Evolutionary conservation across 768 basidiomycete genomes (phyloP), one percentile per base, ranked within the genome.

Genomic region (Cyclocybe cylindracea): DNA sequence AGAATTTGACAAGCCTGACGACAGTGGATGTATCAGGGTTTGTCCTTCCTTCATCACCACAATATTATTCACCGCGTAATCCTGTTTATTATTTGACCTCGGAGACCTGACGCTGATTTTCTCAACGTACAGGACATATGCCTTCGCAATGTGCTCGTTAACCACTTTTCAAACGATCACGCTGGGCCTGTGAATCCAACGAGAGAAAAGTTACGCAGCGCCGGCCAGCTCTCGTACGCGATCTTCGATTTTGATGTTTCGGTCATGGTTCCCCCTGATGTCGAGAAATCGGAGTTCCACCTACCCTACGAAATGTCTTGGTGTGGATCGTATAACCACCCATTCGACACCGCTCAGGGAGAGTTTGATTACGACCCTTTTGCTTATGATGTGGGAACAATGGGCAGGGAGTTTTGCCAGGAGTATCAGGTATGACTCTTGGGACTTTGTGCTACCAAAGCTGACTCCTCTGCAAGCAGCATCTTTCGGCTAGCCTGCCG

Each of bases 311-410:
- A 41, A n/a, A 24, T 24, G n/a, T 45, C 48, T n/a, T 48, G 38
- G 14, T 47, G 47, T 18, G 56, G 56, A 2, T 37, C 43, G 7
- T 50, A 47, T 34, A 50, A 50, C 36, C 39, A n/a, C 19, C 39
- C 45, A 10, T 33, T 32, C 2, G 57, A 58, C 35, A 53, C 60
- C 4, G 29, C 34, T 5, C 62, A 66, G 46, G 66, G 65, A 5
- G 63, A 66, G 39, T 46, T 56, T 36, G 58, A 60, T 19, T 68
- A 61, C 41, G 51, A 66, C 43, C 66, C 65, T 0, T 67, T 66
- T 54, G 59, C 59, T 0, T 63, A 51, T 39, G 66, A 66, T 40
- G 63, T 68, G 6, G 60, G 60, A 3, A 39, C 53, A 9, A n/a
- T 68, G 24, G 65, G 65, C 6, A 29, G 13, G 2, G 18, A 39